Conservation (phyloP, 768 basidiomycete genomes). For the Rhizopogon salebrosus region DNA sequence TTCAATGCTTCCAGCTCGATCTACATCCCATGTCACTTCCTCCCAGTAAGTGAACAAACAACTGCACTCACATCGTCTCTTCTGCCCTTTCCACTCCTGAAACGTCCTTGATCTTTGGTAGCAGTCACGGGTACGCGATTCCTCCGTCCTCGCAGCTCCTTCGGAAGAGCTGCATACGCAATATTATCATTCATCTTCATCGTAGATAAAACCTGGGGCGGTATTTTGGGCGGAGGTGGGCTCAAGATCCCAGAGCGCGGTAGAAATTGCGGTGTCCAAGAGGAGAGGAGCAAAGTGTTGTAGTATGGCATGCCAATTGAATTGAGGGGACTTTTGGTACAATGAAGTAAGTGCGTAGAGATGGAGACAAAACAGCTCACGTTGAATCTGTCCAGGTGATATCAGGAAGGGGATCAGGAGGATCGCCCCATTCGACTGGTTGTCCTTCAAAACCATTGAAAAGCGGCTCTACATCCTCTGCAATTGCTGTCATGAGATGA, state of each 20-base stretch:
- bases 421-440: constrained; percentile 80
- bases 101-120: constrained; percentile 62
- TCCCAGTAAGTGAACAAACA: background rate
- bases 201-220: constrained; percentile 64
- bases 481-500: constrained; percentile 76
- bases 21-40: constrained; percentile 27
- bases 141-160: constrained; percentile 77
- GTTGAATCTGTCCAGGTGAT: constrained; percentile 82
- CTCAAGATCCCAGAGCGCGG: constrained; percentile 40
- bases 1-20: constrained; percentile 48
- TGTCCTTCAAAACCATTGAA: constrained; percentile 91
- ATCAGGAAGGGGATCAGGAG: constrained; percentile 58
- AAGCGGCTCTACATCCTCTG: constrained; percentile 50
- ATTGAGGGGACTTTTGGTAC: constrained; percentile 69
- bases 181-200: constrained; percentile 89
- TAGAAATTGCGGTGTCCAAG: constrained; percentile 51
- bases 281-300: constrained; percentile 65
- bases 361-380: constrained; percentile 38
- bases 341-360: background rate
- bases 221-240: constrained; percentile 75
- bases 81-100: constrained; percentile 74
- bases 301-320: constrained; percentile 87
- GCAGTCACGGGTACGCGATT: constrained; percentile 58
- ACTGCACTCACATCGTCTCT: constrained; percentile 37
- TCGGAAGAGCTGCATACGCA: constrained; percentile 84